Evolutionary conservation across 1,139 yeast species (phyloP).

Genomic region (Zygosaccharomyces sapae): DNA sequence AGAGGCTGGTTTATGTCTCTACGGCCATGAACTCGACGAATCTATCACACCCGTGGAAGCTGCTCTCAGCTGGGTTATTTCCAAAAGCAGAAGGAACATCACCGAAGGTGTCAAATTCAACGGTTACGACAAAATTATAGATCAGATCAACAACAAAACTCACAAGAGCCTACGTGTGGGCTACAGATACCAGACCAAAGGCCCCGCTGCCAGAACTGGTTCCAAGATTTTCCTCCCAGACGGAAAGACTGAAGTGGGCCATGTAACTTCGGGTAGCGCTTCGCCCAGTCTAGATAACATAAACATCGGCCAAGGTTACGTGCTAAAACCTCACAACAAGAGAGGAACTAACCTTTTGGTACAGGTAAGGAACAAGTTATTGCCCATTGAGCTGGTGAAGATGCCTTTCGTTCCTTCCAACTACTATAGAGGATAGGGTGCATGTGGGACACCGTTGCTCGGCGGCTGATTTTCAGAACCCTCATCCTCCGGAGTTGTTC

Average conservation of each 20-base stretch:
- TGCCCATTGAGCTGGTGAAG: conserved; percentile 69
- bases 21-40: conserved; percentile 86
- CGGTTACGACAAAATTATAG: conserved; percentile 66
- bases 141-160: conserved; percentile 64
- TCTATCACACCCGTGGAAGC: conserved; percentile 85
- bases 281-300: conserved; percentile 69
- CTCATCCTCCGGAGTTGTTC: neutral
- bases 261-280: conserved; percentile 83
- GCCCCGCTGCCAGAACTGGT: conserved; percentile 92
- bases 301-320: conserved; percentile 89
- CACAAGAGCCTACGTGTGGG: conserved; percentile 68
- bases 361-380: conserved; percentile 77
- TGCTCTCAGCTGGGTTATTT: conserved; percentile 81
- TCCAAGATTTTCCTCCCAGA: conserved; percentile 55
- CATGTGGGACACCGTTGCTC: neutral
- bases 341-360: conserved; percentile 68
- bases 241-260: conserved; percentile 57
- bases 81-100: conserved; percentile 65
- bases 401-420: conserved; percentile 79
- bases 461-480: neutral
- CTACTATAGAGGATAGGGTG: conserved; percentile 48
- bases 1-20: conserved; percentile 98
- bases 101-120: conserved; percentile 51
- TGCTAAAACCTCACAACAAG: conserved; percentile 68
- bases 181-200: conserved; percentile 51